Evolutionary conservation across 208 protist genomes (phyloP).

Genomic region (Wallacemonas rigidus): DNA sequence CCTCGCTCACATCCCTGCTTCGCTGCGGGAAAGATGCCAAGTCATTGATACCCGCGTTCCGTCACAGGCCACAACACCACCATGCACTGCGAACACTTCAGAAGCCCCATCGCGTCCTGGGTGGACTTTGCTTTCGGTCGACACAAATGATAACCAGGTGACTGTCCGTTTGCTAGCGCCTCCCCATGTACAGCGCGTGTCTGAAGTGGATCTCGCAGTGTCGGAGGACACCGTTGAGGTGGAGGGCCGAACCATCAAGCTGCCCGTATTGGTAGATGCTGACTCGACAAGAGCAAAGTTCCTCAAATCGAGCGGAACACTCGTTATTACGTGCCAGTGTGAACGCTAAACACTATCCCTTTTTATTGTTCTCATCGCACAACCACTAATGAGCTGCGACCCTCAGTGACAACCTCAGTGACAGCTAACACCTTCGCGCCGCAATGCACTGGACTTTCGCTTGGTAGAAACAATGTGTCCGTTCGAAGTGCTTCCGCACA

Average conservation of each 20-base stretch:
- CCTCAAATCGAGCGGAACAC: conserved; percentile 39
- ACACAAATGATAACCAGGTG: conserved; percentile 16
- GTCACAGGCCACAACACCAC: not conserved
- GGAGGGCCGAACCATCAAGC: conserved; percentile 32
- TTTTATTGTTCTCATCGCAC: too few species aligned
- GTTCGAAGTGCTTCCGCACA: too few species aligned
- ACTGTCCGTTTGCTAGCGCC: conserved; percentile 45
- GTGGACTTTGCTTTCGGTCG: conserved; percentile 28
- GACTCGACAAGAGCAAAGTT: conserved; percentile 64
- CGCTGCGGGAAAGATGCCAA: conserved; percentile 69
- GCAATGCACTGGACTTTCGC: too few species aligned
- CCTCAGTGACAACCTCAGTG: too few species aligned
- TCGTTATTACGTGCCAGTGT: conserved; percentile 52
- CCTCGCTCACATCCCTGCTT: conserved; percentile 72
- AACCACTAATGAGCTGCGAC: too few species aligned
- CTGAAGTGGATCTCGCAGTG: conserved; percentile 59
- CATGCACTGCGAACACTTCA: not conserved
- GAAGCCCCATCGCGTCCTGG: conserved; percentile 5
- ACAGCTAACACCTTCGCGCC: too few species aligned
- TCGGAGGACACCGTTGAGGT: conserved; percentile 51
- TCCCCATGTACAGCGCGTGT: conserved; percentile 34
- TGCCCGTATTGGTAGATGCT: conserved; percentile 41
- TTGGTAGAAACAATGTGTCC: too few species aligned
- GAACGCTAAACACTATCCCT: not conserved
- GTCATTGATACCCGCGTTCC: conserved; percentile 67